Conservation (phyloP, 805 yeast genomes). For the Kazachstania taianensis region DNA sequence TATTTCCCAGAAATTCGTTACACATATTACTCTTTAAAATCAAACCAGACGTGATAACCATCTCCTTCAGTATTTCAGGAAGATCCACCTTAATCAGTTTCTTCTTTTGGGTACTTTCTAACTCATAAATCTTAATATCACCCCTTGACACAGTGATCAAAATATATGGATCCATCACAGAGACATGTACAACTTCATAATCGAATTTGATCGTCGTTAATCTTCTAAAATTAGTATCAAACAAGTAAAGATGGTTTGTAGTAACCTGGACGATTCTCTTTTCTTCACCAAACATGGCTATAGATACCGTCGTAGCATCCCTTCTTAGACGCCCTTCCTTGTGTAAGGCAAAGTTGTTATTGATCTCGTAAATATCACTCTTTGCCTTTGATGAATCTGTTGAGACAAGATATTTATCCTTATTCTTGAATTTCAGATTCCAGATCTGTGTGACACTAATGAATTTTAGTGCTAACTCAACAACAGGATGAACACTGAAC, state of each 20-base stretch:
- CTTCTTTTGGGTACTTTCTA: constrained; percentile 28
- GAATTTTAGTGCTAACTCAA: constrained; percentile 59
- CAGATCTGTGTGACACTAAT: constrained; percentile 66
- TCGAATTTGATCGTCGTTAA: constrained; percentile 42
- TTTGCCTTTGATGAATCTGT: constrained; percentile 56
- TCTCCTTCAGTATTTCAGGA: constrained; percentile 31
- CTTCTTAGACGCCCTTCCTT: constrained; percentile 54
- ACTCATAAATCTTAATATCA: constrained; percentile 51
- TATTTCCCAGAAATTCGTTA: constrained; percentile 30
- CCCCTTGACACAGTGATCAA: constrained; percentile 59
- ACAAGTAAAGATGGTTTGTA: constrained; percentile 50
- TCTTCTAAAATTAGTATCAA: constrained; percentile 50
- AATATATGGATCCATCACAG: constrained; percentile 51
- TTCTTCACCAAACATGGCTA: constrained; percentile 47
- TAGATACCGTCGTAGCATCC: constrained; percentile 53
- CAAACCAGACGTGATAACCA: constrained; percentile 62
- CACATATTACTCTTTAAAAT: constrained; percentile 43
- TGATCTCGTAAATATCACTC: constrained; percentile 59
- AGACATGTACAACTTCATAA: constrained; percentile 54
- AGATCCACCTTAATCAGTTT: constrained; percentile 29
- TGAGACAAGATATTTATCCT: constrained; percentile 54
- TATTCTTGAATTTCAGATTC: constrained; percentile 42
- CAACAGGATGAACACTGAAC: constrained; percentile 57
- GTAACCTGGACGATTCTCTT: constrained; percentile 67
- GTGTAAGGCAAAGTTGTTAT: constrained; percentile 50